Conservation (phyloP, 495 filamentous ascomycete species). For the Aspergillus asperescens region DNA sequence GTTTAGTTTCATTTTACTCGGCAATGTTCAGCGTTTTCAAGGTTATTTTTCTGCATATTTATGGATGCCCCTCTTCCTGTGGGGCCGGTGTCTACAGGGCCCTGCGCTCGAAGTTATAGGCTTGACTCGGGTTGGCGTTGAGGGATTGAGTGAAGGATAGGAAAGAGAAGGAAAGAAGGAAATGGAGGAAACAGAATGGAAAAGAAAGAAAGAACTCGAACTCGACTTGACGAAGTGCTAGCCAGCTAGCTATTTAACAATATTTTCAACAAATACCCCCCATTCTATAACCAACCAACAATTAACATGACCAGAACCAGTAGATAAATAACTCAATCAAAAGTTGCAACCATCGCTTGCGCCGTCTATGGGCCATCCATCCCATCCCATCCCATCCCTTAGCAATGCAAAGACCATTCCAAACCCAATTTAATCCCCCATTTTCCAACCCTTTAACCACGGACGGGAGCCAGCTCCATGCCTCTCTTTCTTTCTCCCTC, state of each 20-base stretch:
- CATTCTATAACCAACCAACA: no score
- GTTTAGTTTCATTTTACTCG: background rate
- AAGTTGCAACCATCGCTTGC: no score
- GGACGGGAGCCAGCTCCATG: no score
- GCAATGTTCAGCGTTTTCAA: background rate
- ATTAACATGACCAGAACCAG: background rate
- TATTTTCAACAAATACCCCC: constrained; percentile 3
- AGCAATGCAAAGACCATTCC: no score
- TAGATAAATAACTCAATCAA: background rate
- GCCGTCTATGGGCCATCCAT: no score
- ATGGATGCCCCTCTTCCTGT: background rate
- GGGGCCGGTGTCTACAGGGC: background rate
- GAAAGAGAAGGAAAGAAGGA: background rate
- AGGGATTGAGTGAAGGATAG: background rate
- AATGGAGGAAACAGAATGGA: background rate
- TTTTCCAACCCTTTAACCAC: no score
- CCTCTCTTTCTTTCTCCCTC: no score
- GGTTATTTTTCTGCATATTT: background rate
- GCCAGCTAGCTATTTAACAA: constrained; percentile 3
- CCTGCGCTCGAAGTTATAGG: background rate
- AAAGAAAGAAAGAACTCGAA: background rate
- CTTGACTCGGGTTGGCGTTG: background rate
- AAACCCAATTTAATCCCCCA: no score
- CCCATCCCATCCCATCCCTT: no score
- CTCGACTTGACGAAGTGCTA: background rate